Conservation (phyloP, 768 basidiomycete genomes). For the Boletus rex-veris region DNA sequence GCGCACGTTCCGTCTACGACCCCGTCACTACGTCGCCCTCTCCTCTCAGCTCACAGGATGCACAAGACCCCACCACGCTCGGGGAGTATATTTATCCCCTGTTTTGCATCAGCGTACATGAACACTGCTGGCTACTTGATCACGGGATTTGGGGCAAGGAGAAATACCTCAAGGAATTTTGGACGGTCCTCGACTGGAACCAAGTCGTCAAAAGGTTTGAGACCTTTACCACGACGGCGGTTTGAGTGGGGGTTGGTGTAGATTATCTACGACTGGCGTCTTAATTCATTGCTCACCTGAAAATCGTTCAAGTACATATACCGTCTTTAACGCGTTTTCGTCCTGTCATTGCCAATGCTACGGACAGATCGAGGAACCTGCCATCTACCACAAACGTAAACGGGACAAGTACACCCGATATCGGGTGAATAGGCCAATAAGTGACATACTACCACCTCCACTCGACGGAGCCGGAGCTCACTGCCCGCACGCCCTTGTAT, state of each 20-base stretch:
- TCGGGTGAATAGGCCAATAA: background rate
- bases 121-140: conserved; percentile 86
- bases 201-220: conserved; percentile 42
- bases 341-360: background rate
- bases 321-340: conserved; percentile 5
- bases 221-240: conserved; percentile 14
- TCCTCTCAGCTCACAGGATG: conserved; percentile 13
- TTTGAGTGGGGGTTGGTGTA: conserved; percentile 7
- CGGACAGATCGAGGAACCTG: background rate
- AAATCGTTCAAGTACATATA: conserved; percentile 13
- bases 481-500: conserved; percentile 84
- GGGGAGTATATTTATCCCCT: conserved; percentile 67
- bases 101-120: conserved; percentile 75
- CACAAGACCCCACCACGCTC: conserved; percentile 26
- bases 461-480: conserved; percentile 31
- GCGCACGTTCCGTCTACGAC: conserved; percentile 29
- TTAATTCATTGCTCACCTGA: conserved; percentile 25
- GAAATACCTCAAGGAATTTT: conserved; percentile 78
- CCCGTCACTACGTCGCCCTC: conserved; percentile 8
- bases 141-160: conserved; percentile 93
- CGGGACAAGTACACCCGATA: background rate
- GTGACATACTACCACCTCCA: conserved; percentile 30
- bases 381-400: background rate
- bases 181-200: conserved; percentile 78
- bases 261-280: conserved; percentile 8